Base-by-base conservation (phyloP, 768 basidiomycete species). In the Termitomyces eurrhizus region DNA sequence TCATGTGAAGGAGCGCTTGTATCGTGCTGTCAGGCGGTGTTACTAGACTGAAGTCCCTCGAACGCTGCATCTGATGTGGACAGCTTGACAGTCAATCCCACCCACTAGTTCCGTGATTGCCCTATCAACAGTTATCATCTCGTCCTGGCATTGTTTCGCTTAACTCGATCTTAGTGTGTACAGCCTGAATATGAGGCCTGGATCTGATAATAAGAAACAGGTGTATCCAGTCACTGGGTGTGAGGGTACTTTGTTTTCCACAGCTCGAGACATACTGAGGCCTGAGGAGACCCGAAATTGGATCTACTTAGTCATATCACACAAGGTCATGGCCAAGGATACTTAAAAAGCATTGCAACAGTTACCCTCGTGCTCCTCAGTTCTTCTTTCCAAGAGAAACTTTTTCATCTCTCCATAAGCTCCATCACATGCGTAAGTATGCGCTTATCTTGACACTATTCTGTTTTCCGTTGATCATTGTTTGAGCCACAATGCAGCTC, bases 281-380 rank as follows among this genome's bases (percentile, higher is more conserved):
- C 14, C 21, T 3, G 7, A 24, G 37, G 1, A 24, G 14, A 24
- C 21, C 32, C 9, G 18, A 29, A 56, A 32, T 61, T 45, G 14
- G 58, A 62, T 21, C 32, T 60, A 62, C 35, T 42, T 60, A 36
- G 45, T 56, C 36, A 58, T 71, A 8, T 69, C 67, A 6, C 7
- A 59, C 59, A 11, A 67, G 69, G 58, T 48, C 68, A 50, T 71
- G 68, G 68, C 57, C 67, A 0, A 55, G 62, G 1, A 64, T 71
- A 29, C 29, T 29, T 29, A 29, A 29, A 29, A 49, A n/a, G 37
- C 11, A 56, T 66, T 33, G 52, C 35, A 29, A 26, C 56, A 11
- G n/a, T 64, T 26, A 64, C 62, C 14, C 14, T 66, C 54, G 48
- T 63, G 62, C 12, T 61, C 58, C 58, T 8, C 64, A 67, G 7